phyloP scores from a whole-genome alignment of 192 early-diverging fungal genomes.

The Coemansia sp. region DNA sequence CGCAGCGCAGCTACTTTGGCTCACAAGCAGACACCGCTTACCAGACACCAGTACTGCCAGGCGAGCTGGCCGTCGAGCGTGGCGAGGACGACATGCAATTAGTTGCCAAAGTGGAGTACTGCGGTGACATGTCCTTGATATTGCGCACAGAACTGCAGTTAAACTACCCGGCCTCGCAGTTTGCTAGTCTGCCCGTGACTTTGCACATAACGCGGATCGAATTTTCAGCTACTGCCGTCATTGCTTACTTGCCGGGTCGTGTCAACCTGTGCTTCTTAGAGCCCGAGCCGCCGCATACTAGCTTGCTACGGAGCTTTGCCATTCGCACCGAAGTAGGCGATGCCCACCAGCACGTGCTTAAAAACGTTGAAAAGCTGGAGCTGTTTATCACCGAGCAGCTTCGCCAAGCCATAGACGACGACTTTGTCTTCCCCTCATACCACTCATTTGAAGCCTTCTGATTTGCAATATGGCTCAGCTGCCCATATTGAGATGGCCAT shows the following conservation, averaged over 20 bases:
- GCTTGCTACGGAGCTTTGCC: slow-evolving; percentile 33
- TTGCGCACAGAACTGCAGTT: slow-evolving; percentile 70
- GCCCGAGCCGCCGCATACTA: slow-evolving; percentile 40
- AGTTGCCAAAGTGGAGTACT: slow-evolving; percentile 63
- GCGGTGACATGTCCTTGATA: slow-evolving; percentile 74
- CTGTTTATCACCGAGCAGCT: slow-evolving; percentile 79
- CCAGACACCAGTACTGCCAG: slow-evolving; percentile 4
- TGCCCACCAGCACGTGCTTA: slow-evolving; percentile 61
- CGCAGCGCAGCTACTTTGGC: slow-evolving; percentile 22
- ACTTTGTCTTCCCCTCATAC: slow-evolving; percentile 79
- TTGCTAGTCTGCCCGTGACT: slow-evolving; percentile 74
- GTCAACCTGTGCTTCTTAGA: slow-evolving; percentile 76
- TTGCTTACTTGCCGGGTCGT: slow-evolving; percentile 67
- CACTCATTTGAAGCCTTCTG: slow-evolving; percentile 59
- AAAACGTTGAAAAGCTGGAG: slow-evolving; percentile 85
- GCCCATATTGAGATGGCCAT: neutral
- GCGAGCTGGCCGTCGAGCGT: slow-evolving; percentile 16
- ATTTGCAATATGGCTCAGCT: neutral
- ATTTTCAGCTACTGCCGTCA: slow-evolving; percentile 69
- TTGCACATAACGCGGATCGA: slow-evolving; percentile 70
- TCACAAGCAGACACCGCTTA: slow-evolving; percentile 4
- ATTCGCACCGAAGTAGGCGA: slow-evolving; percentile 54
- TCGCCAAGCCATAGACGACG: slow-evolving; percentile 72
- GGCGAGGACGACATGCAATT: slow-evolving; percentile 70
- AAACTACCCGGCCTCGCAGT: slow-evolving; percentile 76